Base-by-base conservation (phyloP, 2,329 filamentous ascomycete genomes). In the Xylaria sp. region DNA sequence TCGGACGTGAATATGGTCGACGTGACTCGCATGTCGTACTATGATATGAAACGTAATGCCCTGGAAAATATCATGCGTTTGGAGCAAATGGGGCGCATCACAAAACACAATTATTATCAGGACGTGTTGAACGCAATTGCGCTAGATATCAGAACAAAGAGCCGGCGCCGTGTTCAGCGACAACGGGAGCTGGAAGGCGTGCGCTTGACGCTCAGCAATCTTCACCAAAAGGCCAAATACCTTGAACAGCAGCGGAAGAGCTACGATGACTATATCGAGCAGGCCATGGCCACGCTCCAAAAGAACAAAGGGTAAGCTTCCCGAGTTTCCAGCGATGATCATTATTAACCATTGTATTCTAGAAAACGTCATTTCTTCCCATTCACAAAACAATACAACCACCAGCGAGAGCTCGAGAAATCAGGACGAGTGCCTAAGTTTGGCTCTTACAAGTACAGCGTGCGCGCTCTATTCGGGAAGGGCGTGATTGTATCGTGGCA, bases 221-320 rank as follows among this genome's bases (percentile, higher is more conserved):
- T 97, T 69, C 90, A 93, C 80, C 89, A 94, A 74, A 96, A 99
- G 83, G 94, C 95, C 44, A 88, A 90, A 72, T 99, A 97, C 81
- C 87, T 99, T 10, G 96, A 99, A 78, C 92, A 94, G 74, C 96
- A 99, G 82, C 89, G 97, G 69, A 97, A 97, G 85, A 96, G 91
- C 72, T 99, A 99, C 83, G 97, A 99, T 79, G 94, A 99, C 82
- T 99, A 99, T 81, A 97, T 99, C 77, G 97, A 99, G 83, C 94
- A 97, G 80, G 95, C 96, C 58, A 97, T 99, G 93, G 87, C 94
- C 68, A 99, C 97, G 4, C 85, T 99, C 67, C 96, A 98, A 80
- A 97, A 93, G 82, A 97, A 97, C 81, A 97, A 97, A 82, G 94
- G 92, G 88, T 91, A 86, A 79, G 87, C 80, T 28, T 57, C 48